Conservation (phyloP, 2,329 filamentous ascomycete genomes). For the Canariomyces notabilis region DNA sequence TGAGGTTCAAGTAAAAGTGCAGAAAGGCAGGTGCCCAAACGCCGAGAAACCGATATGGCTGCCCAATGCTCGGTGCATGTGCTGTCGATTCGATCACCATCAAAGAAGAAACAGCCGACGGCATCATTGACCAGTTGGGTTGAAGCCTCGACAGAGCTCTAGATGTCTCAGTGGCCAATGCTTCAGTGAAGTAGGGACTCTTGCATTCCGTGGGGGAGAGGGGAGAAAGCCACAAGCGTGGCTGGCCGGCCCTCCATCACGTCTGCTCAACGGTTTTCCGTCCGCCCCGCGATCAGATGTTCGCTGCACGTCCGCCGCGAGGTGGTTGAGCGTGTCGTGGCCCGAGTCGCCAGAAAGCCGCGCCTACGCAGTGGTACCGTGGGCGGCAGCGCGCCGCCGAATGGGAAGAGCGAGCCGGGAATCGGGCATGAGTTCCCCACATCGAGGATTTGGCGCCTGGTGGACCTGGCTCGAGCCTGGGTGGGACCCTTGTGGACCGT, state of each 20-base stretch:
- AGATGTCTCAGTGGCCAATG: neutral
- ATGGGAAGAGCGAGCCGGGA: constrained; percentile 11
- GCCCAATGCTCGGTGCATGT: constrained; percentile 12
- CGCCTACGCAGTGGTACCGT: constrained; percentile 5
- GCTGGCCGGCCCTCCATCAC: constrained; percentile 8
- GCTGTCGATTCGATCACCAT: neutral
- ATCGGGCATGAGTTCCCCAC: constrained; percentile 3
- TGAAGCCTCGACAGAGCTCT: constrained; percentile 4
- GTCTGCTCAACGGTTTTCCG: neutral
- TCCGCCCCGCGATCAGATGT: constrained; percentile 10
- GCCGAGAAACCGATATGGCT: constrained; percentile 2
- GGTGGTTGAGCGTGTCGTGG: constrained; percentile 16
- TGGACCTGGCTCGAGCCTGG: too few relatives aligned
- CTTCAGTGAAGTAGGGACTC: too few relatives aligned
- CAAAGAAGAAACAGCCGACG: neutral
- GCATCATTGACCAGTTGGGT: neutral
- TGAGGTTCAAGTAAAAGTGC: constrained; percentile 3
- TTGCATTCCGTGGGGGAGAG: too few relatives aligned
- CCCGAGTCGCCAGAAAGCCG: constrained; percentile 19
- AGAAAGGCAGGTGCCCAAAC: constrained; percentile 10
- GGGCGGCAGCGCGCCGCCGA: constrained; percentile 15
- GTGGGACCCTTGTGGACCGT: constrained; percentile 7
- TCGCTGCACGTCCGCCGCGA: constrained; percentile 9
- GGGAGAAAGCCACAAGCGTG: constrained; percentile 17
- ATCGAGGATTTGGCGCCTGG: constrained; percentile 16